Conservation (phyloP, 495 filamentous ascomycete species). For the Penicillium fimorum region DNA sequence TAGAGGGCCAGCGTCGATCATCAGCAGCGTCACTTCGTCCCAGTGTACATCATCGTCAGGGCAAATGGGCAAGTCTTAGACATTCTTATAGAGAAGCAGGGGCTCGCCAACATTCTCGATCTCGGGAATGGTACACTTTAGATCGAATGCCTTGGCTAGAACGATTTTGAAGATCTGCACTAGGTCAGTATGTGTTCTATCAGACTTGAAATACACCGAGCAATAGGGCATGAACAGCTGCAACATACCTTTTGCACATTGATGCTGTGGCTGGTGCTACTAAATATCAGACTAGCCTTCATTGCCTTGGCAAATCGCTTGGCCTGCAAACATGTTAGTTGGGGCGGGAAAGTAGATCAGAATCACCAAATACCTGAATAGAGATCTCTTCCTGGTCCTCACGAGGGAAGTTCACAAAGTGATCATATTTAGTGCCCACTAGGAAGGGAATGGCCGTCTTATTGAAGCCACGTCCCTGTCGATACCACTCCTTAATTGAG, state of each 20-base stretch:
- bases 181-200: conserved; percentile 19
- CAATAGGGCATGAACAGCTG: background rate
- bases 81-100: conserved; percentile 87
- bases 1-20: conserved; percentile 34
- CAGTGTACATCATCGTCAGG: conserved; percentile 41
- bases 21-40: conserved; percentile 44
- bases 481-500: conserved; percentile 99
- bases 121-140: conserved; percentile 98
- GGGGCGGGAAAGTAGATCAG: background rate
- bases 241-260: conserved; percentile 91
- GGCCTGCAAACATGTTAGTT: conserved; percentile 54
- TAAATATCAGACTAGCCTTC: conserved; percentile 96
- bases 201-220: background rate
- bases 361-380: conserved; percentile 65
- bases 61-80: conserved; percentile 38
- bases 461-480: conserved; percentile 96
- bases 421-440: conserved; percentile 97
- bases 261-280: conserved; percentile 97
- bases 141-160: conserved; percentile 94
- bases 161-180: conserved; percentile 98
- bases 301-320: conserved; percentile 96
- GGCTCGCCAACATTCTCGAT: conserved; percentile 97
- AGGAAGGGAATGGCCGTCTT: conserved; percentile 98
- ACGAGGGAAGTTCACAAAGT: conserved; percentile 95
- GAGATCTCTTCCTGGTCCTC: conserved; percentile 99